phyloP scores from a whole-genome alignment of 306 rosid genomes.

The Prinsepia uniflora region DNA sequence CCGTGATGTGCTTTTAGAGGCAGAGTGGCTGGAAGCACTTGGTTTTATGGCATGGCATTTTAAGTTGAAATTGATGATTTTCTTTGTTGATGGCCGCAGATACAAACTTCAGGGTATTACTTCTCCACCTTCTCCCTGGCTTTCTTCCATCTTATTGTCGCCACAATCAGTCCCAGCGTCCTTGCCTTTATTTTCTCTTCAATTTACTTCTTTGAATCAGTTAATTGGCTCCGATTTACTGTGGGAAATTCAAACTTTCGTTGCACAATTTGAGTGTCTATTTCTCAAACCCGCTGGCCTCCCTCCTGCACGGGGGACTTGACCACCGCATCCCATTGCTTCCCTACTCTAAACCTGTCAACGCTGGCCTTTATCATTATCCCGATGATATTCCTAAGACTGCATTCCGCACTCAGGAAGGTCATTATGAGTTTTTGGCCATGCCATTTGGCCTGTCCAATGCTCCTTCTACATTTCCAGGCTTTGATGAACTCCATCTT shows the following conservation, averaged over 20 bases:
- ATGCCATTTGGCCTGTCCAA: neutral
- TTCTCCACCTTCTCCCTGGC: neutral
- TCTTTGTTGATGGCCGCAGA: rapidly evolving
- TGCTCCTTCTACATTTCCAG: neutral
- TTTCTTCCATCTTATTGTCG: neutral
- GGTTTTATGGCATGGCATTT: neutral
- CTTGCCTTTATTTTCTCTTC: too few relatives aligned
- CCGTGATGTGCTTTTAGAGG: neutral
- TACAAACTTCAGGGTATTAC: neutral
- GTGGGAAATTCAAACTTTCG: too few relatives aligned
- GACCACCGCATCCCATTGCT: too few relatives aligned
- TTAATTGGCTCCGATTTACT: too few relatives aligned
- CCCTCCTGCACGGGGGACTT: too few relatives aligned
- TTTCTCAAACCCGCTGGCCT: too few relatives aligned
- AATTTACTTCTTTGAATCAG: too few relatives aligned
- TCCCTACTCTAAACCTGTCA: neutral
- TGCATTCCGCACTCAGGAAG: rapidly evolving
- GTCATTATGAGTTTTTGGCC: neutral
- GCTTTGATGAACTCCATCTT: neutral
- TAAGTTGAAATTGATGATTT: rapidly evolving
- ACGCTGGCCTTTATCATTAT: neutral
- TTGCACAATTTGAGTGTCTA: neutral
- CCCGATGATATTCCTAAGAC: neutral
- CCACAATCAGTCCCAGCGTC: too few relatives aligned
- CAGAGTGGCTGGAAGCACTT: neutral